Conservation (phyloP, 2,329 filamentous ascomycete genomes). For the Neopestalotiopsis clavispora region DNA sequence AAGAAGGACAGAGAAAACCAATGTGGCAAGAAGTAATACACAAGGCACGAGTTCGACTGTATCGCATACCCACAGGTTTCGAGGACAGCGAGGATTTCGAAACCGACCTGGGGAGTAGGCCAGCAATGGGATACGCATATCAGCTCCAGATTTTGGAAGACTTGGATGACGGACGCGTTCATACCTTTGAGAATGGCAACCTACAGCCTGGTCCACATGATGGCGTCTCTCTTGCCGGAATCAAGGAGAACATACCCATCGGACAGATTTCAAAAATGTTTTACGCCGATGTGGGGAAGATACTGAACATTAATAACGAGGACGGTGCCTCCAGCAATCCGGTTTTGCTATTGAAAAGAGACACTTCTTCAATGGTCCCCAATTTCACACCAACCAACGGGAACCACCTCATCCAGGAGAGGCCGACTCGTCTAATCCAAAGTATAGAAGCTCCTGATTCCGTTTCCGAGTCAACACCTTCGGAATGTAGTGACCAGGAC, state of each 20-base stretch:
- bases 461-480: slow-evolving; percentile 29
- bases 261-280: slow-evolving; percentile 83
- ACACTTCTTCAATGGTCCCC: slow-evolving; percentile 48
- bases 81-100: slow-evolving; percentile 15
- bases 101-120: slow-evolving; percentile 39
- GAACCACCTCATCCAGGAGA: slow-evolving; percentile 27
- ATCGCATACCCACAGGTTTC: slow-evolving; percentile 62
- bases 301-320: slow-evolving; percentile 74
- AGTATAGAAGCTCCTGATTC: slow-evolving; percentile 18
- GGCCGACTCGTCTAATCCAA: slow-evolving; percentile 23
- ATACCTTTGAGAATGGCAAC: slow-evolving; percentile 45
- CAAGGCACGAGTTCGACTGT: slow-evolving; percentile 83
- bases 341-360: slow-evolving; percentile 75
- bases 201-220: slow-evolving; percentile 40
- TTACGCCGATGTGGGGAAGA: slow-evolving; percentile 88
- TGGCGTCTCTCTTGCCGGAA: slow-evolving; percentile 47
- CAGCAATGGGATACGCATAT: slow-evolving; percentile 65
- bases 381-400: neutral
- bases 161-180: slow-evolving; percentile 62
- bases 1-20: slow-evolving; percentile 64
- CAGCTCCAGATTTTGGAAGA: slow-evolving; percentile 85
- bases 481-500: slow-evolving; percentile 43
- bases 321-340: slow-evolving; percentile 72
- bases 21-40: slow-evolving; percentile 98
- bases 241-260: slow-evolving; percentile 59